Conservation (phyloP, 257 asterid species). For the Leptodermis oblonga region DNA sequence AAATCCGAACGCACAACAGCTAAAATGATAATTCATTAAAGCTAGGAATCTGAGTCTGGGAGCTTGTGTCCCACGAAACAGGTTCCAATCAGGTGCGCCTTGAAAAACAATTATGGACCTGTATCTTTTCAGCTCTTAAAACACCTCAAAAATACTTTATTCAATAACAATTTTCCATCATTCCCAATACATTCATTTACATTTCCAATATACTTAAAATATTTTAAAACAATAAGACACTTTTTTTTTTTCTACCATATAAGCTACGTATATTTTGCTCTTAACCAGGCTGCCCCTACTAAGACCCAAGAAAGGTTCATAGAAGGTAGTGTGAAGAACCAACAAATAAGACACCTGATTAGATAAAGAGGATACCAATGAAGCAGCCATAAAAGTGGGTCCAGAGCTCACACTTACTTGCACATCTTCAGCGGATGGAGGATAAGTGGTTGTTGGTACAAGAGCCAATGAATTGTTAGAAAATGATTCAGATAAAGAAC, state of each 20-base stretch:
- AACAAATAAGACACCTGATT: conserved; percentile 46
- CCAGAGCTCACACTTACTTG: conserved; percentile 40
- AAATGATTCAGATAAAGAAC: conserved; percentile 60
- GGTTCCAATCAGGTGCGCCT: neutral
- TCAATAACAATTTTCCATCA: too few species aligned
- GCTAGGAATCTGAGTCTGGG: neutral
- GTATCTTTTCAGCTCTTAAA: too few species aligned
- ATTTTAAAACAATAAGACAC: too few species aligned
- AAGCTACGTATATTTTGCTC: neutral
- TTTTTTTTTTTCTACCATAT: too few species aligned
- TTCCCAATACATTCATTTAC: too few species aligned
- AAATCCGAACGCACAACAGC: neutral
- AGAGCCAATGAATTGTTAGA: conserved; percentile 65
- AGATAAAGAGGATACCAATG: conserved; percentile 38
- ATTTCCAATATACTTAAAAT: too few species aligned
- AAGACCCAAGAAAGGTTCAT: conserved; percentile 9
- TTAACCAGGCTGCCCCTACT: neutral
- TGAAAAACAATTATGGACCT: too few species aligned
- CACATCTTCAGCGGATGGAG: conserved; percentile 41
- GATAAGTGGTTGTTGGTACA: conserved; percentile 48
- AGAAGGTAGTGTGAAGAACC: neutral
- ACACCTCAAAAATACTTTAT: too few species aligned
- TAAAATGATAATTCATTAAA: neutral
- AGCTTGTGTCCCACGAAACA: neutral
- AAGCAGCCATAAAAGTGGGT: conserved; percentile 32